Conservation (phyloP, 2,329 filamentous ascomycete species). For the Penicillium sp. region DNA sequence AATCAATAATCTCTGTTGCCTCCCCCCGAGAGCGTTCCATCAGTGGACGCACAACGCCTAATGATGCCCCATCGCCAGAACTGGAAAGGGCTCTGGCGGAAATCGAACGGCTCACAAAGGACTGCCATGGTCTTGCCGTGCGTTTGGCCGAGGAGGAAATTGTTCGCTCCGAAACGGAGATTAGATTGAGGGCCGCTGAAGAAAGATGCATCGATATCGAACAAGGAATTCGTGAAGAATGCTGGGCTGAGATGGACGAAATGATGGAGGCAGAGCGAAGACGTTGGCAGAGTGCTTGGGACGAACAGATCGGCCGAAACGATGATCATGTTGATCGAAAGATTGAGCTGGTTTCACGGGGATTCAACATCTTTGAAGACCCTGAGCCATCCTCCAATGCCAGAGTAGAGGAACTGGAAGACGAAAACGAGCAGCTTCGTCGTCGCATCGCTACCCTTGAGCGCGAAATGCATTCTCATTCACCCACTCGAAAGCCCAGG, state of each 20-base stretch:
- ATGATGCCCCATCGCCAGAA: slow-evolving; percentile 56
- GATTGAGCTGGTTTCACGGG: slow-evolving; percentile 68
- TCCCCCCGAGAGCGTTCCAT: slow-evolving; percentile 33
- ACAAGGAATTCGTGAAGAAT: slow-evolving; percentile 83
- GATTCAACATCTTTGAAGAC: slow-evolving; percentile 52
- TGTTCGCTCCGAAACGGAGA: slow-evolving; percentile 69
- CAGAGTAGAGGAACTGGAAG: slow-evolving; percentile 63
- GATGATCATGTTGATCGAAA: slow-evolving; percentile 89
- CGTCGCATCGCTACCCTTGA: slow-evolving; percentile 65
- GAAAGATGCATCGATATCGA: slow-evolving; percentile 72
- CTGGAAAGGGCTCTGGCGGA: slow-evolving; percentile 81
- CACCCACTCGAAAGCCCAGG: slow-evolving; percentile 58
- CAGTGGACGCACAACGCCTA: slow-evolving; percentile 46
- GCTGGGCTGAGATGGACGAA: slow-evolving; percentile 80
- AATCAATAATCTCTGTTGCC: slow-evolving; percentile 57
- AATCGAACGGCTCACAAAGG: slow-evolving; percentile 73
- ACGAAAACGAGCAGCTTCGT: slow-evolving; percentile 70
- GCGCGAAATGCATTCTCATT: slow-evolving; percentile 64
- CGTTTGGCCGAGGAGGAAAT: slow-evolving; percentile 71
- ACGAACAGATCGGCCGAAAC: slow-evolving; percentile 65
- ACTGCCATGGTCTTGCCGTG: slow-evolving; percentile 72
- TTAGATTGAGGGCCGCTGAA: slow-evolving; percentile 66
- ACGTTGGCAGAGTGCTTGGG: slow-evolving; percentile 77
- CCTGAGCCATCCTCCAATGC: slow-evolving; percentile 56
- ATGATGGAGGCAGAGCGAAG: slow-evolving; percentile 72